Percentiles rank a stretch among this genome's conserved stretches.
Conservation (phyloP, 75 land plant species). For the Selaginella moellendorffii region DNA sequence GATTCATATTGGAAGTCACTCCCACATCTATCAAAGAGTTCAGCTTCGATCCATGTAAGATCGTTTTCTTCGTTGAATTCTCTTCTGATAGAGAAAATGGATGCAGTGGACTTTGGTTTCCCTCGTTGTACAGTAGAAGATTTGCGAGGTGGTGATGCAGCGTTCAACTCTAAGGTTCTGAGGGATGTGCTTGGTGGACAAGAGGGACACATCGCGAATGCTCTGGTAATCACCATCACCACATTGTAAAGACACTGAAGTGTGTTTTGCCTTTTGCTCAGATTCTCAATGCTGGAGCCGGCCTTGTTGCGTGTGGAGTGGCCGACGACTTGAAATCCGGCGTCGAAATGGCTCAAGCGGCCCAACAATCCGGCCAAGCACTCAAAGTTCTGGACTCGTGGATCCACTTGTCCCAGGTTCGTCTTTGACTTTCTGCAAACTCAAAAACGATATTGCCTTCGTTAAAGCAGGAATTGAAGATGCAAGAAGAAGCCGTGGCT, state of each 20-base stretch:
- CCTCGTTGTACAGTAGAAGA: constrained; percentile 68
- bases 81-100: no score
- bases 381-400: constrained; percentile 38
- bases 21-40: constrained; percentile 52
- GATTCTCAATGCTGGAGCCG: constrained; percentile 72
- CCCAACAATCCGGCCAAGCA: constrained; percentile 58
- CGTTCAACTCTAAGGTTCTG: constrained; percentile 46
- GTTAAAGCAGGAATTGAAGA: no score
- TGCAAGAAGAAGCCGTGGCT: no score
- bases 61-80: neutral
- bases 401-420: constrained; percentile 36
- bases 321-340: constrained; percentile 39
- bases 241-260: neutral
- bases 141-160: constrained; percentile 51
- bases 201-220: constrained; percentile 76
- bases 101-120: constrained; percentile 70
- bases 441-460: no score
- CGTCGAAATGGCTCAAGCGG: constrained; percentile 40
- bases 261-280: constrained; percentile 6
- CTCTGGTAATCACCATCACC: constrained; percentile 36
- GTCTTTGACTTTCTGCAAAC: no score
- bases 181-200: constrained; percentile 60
- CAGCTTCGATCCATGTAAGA: constrained; percentile 76
- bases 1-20: constrained; percentile 66
- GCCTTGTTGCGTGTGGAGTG: constrained; percentile 43